These are phyloP conservation scores for Ganoderma lingzhi DNA, from an alignment of 1,284 basidiomycete species.

Conservation along the genomic window DNA sequence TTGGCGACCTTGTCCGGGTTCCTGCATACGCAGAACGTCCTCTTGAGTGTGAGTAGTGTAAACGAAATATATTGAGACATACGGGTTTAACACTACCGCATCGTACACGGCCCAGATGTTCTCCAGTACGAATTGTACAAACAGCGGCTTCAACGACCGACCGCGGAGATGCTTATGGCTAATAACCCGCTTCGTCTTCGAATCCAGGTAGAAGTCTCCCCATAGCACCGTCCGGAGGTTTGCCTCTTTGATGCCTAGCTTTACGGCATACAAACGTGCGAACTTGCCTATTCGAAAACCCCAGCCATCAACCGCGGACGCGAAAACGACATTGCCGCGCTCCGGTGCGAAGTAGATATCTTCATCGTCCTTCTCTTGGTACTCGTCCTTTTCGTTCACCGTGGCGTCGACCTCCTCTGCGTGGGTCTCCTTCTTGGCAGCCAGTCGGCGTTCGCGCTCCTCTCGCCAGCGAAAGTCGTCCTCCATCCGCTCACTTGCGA, in stretches of 20 bases:
- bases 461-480: conserved; percentile 96
- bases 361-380: conserved; percentile 96
- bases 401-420: conserved; percentile 73
- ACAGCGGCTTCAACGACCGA: conserved; percentile 92
- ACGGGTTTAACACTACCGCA: conserved; percentile 88
- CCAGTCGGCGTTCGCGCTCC: conserved; percentile 85
- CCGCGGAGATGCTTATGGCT: conserved; percentile 91
- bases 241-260: conserved; percentile 91
- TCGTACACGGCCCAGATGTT: conserved; percentile 99
- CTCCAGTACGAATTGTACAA: conserved; percentile 97
- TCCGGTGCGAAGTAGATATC: conserved; percentile 98
- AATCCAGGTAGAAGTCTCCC: conserved; percentile 98
- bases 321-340: conserved; percentile 96
- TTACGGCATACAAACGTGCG: conserved; percentile 91
- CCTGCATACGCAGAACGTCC: conserved; percentile 48
- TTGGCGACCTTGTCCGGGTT: conserved; percentile 90
- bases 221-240: conserved; percentile 92
- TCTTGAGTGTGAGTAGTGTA: conserved; percentile 9
- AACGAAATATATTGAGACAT: conserved; percentile 46
- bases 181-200: conserved; percentile 95
- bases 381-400: conserved; percentile 67
- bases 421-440: conserved; percentile 72
- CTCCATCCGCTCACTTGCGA: conserved; percentile 96
- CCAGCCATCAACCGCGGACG: conserved; percentile 97
- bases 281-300: conserved; percentile 96